phyloP scores from a whole-genome alignment of 352 stramenopile species.

The Elongisporangium anandrum region DNA sequence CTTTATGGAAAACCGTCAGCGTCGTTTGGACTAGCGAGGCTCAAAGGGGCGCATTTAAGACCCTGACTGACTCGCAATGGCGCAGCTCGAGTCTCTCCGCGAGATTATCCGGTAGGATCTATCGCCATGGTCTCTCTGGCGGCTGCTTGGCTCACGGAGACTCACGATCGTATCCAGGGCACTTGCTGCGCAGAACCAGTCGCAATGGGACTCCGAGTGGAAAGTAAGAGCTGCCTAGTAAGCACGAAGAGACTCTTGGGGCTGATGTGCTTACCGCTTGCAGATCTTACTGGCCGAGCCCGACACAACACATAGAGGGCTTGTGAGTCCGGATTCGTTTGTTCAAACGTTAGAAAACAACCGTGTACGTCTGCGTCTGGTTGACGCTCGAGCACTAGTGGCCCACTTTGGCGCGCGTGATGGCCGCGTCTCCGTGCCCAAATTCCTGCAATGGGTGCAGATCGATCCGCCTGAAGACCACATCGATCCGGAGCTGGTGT shows the following conservation, averaged over 20 bases:
- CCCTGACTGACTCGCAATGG: background rate
- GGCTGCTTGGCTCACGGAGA: too few relatives aligned
- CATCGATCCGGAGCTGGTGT: constrained; percentile 53
- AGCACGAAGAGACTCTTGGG: background rate
- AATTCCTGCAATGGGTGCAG: constrained; percentile 58
- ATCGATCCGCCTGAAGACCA: constrained; percentile 47
- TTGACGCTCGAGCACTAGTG: constrained; percentile 19
- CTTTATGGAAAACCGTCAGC: background rate
- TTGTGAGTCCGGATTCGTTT: constrained; percentile 36
- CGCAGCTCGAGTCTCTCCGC: constrained; percentile 8
- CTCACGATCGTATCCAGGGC: too few relatives aligned
- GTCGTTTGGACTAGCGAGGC: background rate
- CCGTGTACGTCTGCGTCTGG: constrained; percentile 24
- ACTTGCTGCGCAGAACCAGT: background rate
- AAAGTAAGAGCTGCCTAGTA: background rate
- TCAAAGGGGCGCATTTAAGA: background rate
- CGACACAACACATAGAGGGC: constrained; percentile 19
- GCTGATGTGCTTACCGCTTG: background rate
- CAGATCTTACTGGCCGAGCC: constrained; percentile 29
- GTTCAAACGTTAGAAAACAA: constrained; percentile 50
- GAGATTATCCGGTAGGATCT: constrained; percentile 22
- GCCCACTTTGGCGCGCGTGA: constrained; percentile 44
- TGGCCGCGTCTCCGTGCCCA: constrained; percentile 22
- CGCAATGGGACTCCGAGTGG: background rate
- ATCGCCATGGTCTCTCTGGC: too few relatives aligned